Base-by-base conservation (phyloP, 768 basidiomycete genomes). In the Sporobolomyces pararoseus region DNA sequence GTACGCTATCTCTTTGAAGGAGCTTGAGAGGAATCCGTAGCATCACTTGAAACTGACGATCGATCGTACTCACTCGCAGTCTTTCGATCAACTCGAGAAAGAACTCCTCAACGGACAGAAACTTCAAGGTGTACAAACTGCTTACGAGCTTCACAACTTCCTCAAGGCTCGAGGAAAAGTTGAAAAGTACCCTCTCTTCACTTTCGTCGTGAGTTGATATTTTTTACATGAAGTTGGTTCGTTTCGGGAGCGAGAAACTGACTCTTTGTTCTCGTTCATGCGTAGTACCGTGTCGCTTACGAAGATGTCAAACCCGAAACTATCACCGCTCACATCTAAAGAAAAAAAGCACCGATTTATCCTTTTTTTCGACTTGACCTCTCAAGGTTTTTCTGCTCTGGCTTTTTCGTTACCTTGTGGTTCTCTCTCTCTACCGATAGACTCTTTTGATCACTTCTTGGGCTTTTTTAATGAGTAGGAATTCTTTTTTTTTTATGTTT, bases 41-140 rank as follows among this genome's bases (percentile, higher is more conserved):
- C n/a, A n/a, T n/a, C n/a, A n/a, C n/a, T n/a, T n/a, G n/a, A n/a
- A n/a, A n/a, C n/a, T n/a, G n/a, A n/a, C n/a, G n/a, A n/a, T n/a
- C n/a, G n/a, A n/a, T n/a, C n/a, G n/a, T n/a, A n/a, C n/a, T n/a
- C n/a, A n/a, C 32, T 50, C 58, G 2, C 35, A 81, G 79, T 66
- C 79, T 3, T 82, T 82, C 76, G 78, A 80, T 39, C 71, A 80
- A 46, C 79, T 83, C 66, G 82, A 83, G 74, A 71, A 78, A 62
- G 79, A 79, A 63, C 71, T 82, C 54, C 78, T 83, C 51, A 80
- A 81, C 66, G 82, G 82, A 34, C 82, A 83, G 72, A 81, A 81
- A 71, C 77, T 83, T 5, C 82, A 83, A 66, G 82, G 82, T 12
- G 58, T 66, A 31, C 76, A 79, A 50, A 82, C 82, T 5, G 77